phyloP scores from a whole-genome alignment of 1,139 yeast species.

The Suhomyces anneliseae region DNA sequence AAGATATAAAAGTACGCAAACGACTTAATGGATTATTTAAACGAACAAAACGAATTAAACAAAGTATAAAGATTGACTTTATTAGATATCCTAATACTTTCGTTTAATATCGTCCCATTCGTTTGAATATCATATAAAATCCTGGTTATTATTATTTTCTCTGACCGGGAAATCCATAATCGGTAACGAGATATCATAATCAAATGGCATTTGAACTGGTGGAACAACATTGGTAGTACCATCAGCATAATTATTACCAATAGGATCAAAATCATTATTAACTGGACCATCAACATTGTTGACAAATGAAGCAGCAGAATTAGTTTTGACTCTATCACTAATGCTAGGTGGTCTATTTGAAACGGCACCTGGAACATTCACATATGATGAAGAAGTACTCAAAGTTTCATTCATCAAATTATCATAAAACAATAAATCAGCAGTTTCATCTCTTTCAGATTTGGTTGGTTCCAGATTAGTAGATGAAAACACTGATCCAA shows the following conservation, averaged over 20 bases:
- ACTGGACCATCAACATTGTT: slow-evolving; percentile 3
- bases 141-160: slow-evolving; percentile 5
- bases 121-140: neutral
- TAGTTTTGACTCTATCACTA: slow-evolving; percentile 1
- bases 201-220: slow-evolving; percentile 14
- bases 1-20: neutral
- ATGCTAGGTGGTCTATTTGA: neutral
- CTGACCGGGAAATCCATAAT: slow-evolving; percentile 12
- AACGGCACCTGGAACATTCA: slow-evolving; percentile 6
- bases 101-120: no score
- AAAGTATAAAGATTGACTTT: no score
- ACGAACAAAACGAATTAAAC: no score
- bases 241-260: neutral
- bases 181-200: slow-evolving; percentile 17
- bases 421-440: slow-evolving; percentile 10
- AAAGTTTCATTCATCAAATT: slow-evolving; percentile 10
- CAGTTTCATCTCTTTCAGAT: slow-evolving; percentile 7
- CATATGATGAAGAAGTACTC: slow-evolving; percentile 15
- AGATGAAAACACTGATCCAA: slow-evolving; percentile 14
- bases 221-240: slow-evolving; percentile 12
- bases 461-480: slow-evolving; percentile 5
- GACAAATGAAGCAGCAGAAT: slow-evolving; percentile 11
- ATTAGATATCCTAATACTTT: no score
- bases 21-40: no score
- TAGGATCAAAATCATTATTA: neutral